phyloP scores from a whole-genome alignment of 1,139 yeast species.

The Debaryomyces coudertii region DNA sequence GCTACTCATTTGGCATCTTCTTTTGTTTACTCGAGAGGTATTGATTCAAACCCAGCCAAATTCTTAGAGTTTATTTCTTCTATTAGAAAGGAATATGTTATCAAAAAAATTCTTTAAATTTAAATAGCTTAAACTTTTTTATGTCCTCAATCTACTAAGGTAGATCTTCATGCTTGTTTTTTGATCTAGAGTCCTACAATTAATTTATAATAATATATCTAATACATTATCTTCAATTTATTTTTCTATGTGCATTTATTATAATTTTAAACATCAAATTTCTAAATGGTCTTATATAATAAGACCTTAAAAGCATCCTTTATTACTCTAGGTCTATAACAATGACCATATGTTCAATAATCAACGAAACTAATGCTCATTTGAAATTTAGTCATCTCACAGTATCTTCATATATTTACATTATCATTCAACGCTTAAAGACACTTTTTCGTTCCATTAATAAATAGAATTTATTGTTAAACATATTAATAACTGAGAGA shows the following conservation, averaged over 20 bases:
- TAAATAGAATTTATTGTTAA: not conserved
- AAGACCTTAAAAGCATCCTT: not conserved
- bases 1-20: constrained; percentile 89
- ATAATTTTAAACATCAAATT: not conserved
- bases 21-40: constrained; percentile 86
- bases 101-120: constrained; percentile 3
- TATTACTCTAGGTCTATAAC: not conserved
- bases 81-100: constrained; percentile 42
- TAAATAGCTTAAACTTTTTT: not conserved
- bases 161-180: constrained; percentile 1
- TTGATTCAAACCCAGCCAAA: constrained; percentile 79
- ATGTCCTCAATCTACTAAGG: not conserved
- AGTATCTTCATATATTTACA: not conserved
- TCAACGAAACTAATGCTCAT: not conserved
- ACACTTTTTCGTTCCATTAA: not conserved
- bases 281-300: not conserved
- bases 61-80: constrained; percentile 73
- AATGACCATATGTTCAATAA: too few relatives aligned
- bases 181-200: not conserved
- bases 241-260: not conserved
- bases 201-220: constrained; percentile 3
- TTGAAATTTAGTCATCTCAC: not conserved
- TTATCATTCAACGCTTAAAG: not conserved
- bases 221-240: not conserved
- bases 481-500: not conserved